Evolutionary conservation across 139 green algal genomes (phyloP), one percentile per base, ranked within the genome.

Genomic region (Chara braunii): DNA sequence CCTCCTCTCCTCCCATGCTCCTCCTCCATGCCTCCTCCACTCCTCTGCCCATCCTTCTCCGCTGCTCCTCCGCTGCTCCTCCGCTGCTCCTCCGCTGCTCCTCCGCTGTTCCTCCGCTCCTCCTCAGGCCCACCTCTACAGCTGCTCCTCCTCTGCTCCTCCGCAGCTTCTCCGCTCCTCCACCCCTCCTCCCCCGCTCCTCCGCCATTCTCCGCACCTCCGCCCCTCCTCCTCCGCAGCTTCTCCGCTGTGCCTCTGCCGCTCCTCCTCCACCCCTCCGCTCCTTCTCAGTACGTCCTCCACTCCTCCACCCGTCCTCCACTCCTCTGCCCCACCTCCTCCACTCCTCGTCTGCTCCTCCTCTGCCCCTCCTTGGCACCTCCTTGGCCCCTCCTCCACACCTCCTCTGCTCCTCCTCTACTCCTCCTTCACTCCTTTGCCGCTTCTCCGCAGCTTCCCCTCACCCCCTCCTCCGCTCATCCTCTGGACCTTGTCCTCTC

Each of bases 51-150:
- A 28, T 55, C 45, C 35, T 30, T 30, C 45, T 55, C 45, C 35
- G 29, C 45, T 30, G 33, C 45, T 55, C 45, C 45, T 55, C 45
- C 45, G 33, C 45, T 55, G 29, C 45, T 30, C 35, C 45, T 55
- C 45, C 45, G 18, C 40, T 29, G 40, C 40, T 48, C 18, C 18
- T 18, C 40, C 40, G 18, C 18, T 18, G 18, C 40, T 18, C 18
- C 35, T 30, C 35, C 8, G 29, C 45, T 7, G 29, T 55, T 30
- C 8, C 45, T 55, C 45, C 35, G 29, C 6, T 30, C 35, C 45
- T 55, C 8, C 8, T 7, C 35, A 28, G 8, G 29, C 8, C 45
- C 35, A 28, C 8, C 45, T 55, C 45, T 55, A 28, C 8, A 28
- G 8, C 5, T 55, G 29, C 8, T 55, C 8, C 7, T 30, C 45